Evolutionary conservation across 2,329 filamentous ascomycete genomes (phyloP).

Genomic region (Cryphonectria parasitica): DNA sequence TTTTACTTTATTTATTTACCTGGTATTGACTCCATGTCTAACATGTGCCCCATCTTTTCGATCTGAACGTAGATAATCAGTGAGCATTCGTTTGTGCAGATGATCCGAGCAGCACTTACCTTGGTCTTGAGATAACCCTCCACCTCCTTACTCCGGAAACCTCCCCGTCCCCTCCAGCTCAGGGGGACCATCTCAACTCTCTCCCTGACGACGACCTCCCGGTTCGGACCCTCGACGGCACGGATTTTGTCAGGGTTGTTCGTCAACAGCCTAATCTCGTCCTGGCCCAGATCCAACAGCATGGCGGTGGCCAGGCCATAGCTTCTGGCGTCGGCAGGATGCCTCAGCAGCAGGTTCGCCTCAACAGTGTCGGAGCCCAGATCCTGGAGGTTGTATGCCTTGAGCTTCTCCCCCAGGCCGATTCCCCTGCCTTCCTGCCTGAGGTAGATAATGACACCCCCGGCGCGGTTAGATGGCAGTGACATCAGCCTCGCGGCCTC

Average conservation of each 20-base stretch:
- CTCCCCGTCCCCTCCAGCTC: conserved; percentile 85
- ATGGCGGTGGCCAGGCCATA: conserved; percentile 98
- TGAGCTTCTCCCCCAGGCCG: conserved; percentile 91
- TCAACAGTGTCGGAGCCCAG: conserved; percentile 97
- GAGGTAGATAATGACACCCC: conserved; percentile 93
- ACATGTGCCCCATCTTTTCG: conserved; percentile 85
- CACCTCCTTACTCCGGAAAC: conserved; percentile 85
- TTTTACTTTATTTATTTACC: conserved; percentile 10
- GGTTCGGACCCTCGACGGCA: conserved; percentile 87
- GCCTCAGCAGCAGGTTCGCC: conserved; percentile 86
- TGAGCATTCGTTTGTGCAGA: background rate
- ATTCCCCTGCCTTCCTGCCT: conserved; percentile 96
- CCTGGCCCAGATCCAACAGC: conserved; percentile 80
- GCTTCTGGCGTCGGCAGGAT: conserved; percentile 91
- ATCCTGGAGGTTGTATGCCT: conserved; percentile 97
- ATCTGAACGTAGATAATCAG: conserved; percentile 57
- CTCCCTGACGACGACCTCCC: conserved; percentile 86
- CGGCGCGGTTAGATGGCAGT: conserved; percentile 62
- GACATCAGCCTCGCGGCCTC: conserved; percentile 95
- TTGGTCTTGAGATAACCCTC: conserved; percentile 95
- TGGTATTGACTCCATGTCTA: conserved; percentile 55
- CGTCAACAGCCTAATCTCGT: conserved; percentile 80
- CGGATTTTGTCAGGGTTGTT: conserved; percentile 98
- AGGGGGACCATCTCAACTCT: conserved; percentile 94
- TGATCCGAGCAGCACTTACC: conserved; percentile 54